Evolutionary conservation across 805 yeast genomes (phyloP).

Genomic region (Yarrowia osloensis): DNA sequence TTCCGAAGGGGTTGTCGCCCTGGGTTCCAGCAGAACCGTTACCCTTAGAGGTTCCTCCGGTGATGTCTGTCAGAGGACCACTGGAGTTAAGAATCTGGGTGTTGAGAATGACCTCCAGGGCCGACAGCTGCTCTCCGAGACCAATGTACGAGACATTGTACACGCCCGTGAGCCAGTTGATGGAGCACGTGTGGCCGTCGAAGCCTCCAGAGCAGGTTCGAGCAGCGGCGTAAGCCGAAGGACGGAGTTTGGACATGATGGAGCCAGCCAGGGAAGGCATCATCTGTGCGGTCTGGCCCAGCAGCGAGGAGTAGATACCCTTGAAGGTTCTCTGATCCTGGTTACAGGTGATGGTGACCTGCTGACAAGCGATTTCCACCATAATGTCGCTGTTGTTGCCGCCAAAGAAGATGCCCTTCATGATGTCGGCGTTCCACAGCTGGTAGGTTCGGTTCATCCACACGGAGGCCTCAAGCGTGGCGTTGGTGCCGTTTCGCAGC

Average conservation of each 20-base stretch:
- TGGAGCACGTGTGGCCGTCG: constrained; percentile 88
- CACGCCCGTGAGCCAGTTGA: constrained; percentile 64
- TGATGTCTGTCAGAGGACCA: constrained; percentile 61
- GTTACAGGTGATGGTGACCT: constrained; percentile 58
- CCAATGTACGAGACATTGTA: constrained; percentile 75
- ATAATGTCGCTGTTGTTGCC: constrained; percentile 49
- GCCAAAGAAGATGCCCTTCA: constrained; percentile 24
- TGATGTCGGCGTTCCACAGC: constrained; percentile 53
- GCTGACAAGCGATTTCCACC: constrained; percentile 86
- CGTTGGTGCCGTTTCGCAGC: constrained; percentile 46
- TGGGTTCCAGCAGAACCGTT: constrained; percentile 66
- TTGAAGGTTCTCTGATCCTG: constrained; percentile 91
- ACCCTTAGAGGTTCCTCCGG: constrained; percentile 74
- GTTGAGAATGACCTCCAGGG: constrained; percentile 63
- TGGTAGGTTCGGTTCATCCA: constrained; percentile 68
- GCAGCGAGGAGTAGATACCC: constrained; percentile 73
- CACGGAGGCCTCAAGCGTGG: background rate
- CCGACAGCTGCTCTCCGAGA: constrained; percentile 88
- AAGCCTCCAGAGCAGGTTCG: constrained; percentile 80
- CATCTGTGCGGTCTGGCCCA: constrained; percentile 72
- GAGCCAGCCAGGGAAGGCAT: constrained; percentile 53
- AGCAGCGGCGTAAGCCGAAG: constrained; percentile 74
- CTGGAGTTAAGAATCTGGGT: constrained; percentile 39
- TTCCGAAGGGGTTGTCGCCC: constrained; percentile 25
- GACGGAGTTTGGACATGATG: constrained; percentile 48